A percentile compares a stretch with the other conserved stretches of the same genome.
Evolutionary conservation across 495 filamentous ascomycete species (phyloP).

Genomic region (Articulospora tetracladia): DNA sequence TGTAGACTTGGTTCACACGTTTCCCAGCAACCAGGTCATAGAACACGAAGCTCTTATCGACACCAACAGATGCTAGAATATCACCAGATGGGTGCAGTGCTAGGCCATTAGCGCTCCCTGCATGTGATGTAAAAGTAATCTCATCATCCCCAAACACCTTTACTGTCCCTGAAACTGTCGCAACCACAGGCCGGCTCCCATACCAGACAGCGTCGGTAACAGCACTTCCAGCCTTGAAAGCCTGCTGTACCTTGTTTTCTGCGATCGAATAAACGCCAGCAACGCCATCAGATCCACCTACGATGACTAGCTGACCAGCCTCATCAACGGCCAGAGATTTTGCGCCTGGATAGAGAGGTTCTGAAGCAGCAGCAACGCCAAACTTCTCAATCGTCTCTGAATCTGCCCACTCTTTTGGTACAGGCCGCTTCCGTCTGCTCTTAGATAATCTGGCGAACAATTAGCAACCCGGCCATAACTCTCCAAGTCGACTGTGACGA

Average conservation of each 20-base stretch:
- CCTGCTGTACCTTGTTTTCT: conserved; percentile 62
- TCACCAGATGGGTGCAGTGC: conserved; percentile 81
- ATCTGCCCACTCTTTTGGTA: conserved; percentile 83
- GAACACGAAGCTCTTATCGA: conserved; percentile 89
- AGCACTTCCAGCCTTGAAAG: conserved; percentile 60
- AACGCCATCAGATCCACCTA: conserved; percentile 74
- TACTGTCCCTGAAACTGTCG: conserved; percentile 71
- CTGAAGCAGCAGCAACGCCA: conserved; percentile 53
- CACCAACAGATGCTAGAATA: conserved; percentile 81
- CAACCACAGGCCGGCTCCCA: conserved; percentile 64
- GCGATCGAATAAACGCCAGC: conserved; percentile 77
- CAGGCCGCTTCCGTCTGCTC: conserved; percentile 78
- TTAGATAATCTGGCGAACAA: conserved; percentile 62
- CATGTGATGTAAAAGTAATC: conserved; percentile 68
- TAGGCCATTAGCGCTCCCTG: conserved; percentile 72
- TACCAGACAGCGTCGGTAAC: conserved; percentile 81
- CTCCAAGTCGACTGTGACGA: conserved; percentile 30
- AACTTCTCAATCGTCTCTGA: conserved; percentile 68
- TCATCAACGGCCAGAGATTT: conserved; percentile 63
- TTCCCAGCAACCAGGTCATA: conserved; percentile 72
- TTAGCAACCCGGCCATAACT: conserved; percentile 5
- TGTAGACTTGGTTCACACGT: conserved; percentile 72
- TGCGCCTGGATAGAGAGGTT: conserved; percentile 60
- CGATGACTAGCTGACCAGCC: conserved; percentile 63
- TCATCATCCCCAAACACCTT: conserved; percentile 70